A percentile compares a stretch with the other conserved stretches of the same genome.
phyloP scores from a whole-genome alignment of 2,329 filamentous ascomycete genomes.

The Cordyceps javanica region DNA sequence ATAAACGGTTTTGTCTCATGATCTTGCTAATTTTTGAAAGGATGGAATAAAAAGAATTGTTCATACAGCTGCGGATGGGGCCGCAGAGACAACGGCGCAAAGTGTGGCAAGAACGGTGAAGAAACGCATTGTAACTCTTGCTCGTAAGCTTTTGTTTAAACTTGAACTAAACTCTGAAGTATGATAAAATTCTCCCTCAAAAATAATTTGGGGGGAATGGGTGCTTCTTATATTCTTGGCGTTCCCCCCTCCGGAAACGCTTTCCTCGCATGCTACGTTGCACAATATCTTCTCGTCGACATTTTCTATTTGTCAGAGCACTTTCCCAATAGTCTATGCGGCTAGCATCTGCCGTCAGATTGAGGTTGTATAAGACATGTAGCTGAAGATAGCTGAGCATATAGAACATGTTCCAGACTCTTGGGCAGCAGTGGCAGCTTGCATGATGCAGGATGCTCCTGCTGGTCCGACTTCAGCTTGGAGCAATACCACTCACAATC shows the following conservation, averaged over 20 bases:
- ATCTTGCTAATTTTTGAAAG: not conserved
- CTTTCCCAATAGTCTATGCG: not conserved
- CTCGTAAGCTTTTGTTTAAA: not conserved
- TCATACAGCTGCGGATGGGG: not conserved
- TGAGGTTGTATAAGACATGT: not conserved
- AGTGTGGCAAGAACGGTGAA: slow-evolving; percentile 1
- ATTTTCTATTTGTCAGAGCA: not conserved
- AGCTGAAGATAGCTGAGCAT: not conserved
- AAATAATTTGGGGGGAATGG: not conserved
- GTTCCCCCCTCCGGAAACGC: not conserved
- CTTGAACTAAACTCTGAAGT: not conserved
- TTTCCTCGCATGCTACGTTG: not conserved
- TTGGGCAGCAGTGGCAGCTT: not conserved
- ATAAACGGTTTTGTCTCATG: not conserved
- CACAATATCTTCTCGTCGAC: not conserved
- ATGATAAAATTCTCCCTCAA: not conserved
- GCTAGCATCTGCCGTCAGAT: no score
- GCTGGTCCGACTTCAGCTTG: not conserved
- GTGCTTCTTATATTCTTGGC: not conserved
- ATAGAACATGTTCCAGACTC: not conserved
- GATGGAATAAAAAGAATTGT: not conserved
- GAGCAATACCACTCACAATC: not conserved
- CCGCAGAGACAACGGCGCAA: not conserved
- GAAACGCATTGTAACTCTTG: not conserved
- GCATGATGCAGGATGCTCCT: not conserved